Base-by-base conservation (phyloP, 1,139 yeast species). In the Magnusiomyces suaveolens region DNA sequence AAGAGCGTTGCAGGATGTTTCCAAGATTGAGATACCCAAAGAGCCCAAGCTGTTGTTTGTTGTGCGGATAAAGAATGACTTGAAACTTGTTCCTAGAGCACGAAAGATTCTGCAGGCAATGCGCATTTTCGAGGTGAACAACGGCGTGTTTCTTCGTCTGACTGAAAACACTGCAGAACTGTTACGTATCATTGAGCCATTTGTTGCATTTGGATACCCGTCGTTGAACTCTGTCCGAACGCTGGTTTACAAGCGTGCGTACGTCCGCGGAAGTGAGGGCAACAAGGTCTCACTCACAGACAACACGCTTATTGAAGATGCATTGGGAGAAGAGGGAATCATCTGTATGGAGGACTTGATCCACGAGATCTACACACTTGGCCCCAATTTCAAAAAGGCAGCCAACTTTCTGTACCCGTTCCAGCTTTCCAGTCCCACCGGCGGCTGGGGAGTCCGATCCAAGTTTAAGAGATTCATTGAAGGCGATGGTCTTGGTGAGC, bases 351-450 rank as follows among this genome's bases (percentile, higher is more conserved):
- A 92, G 79, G 98, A 92, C 77, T 82, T 92, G 80, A 87, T 92
- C 78, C 98, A 92, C 86, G 98, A 92, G 82, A 87, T 92, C 72
- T 85, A 82, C 86, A 86, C 97, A 64, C 96, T 90, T 74, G 97
- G 97, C 74, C 97, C 97, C 76, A 87, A 89, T 90, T 92, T 92
- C 89, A 92, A 92, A 84, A 97, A 90, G 82, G 98, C 89, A 69
- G 85, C 88, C 87, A 92, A 92, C 96, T 92, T 92, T 83, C 82
- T 92, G 79, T 92, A 97, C 97, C 98, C 98, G 79, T 92, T 92
- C 96, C 87, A 90, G 84, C 85, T 92, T 75, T 89, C 97, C 70
- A 89, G 87, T 84, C 97, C 98, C 75, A 83, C 83, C 75, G 98
- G 98, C 76, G 98, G 98, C 77, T 92, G 96, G 97, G 95, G 97